Evolutionary conservation across 768 basidiomycete genomes (phyloP), one percentile per base, ranked within the genome.

Genomic region (Suillus americanus): DNA sequence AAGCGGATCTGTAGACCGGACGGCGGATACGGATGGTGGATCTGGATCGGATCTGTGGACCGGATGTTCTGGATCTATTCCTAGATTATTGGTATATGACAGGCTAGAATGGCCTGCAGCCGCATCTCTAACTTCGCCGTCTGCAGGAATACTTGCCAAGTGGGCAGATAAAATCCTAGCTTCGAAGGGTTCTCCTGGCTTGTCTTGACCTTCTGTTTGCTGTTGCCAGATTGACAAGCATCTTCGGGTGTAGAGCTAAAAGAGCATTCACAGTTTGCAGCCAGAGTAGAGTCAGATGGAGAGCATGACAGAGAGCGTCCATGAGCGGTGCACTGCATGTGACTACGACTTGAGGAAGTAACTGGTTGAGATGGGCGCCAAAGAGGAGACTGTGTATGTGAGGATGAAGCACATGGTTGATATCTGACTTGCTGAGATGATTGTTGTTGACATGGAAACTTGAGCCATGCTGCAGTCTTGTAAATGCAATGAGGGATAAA

Each of bases 231-330:
- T 43, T 0, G 43, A 20, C 0, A 20, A 45, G 43, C 3, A 3
- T 45, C 43, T 20, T 20, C 0, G 1, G 43, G 43, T 45, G 20
- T 45, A 45, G 8, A 0, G 3, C 8, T 45, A 0, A 3, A 0
- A 20, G 43, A 45, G 0, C 0, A 0, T 45, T 45, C 20, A 10
- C 0, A 3, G 8, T 0, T 43, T 43, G 0, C 0, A 43, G 18
- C 1, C 0, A 43, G 18, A 43, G 1, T 20, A 43, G 41, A 0
- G 0, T 20, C 43, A 20, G 43, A 43, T 45, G 3, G 3, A 45
- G 43, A 45, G 20, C 20, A 3, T 20, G 43, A 20, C 2, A 9
- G 43, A 20, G 43, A 3, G 43, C 20, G 1, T 20, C 43, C 9
- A 45, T 3, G 9, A 20, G 43, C 20, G 8, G 43, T 20, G 8